Evolutionary conservation across 202 grass and related monocot species (phyloP).

Genomic region (Panicum virgatum): DNA sequence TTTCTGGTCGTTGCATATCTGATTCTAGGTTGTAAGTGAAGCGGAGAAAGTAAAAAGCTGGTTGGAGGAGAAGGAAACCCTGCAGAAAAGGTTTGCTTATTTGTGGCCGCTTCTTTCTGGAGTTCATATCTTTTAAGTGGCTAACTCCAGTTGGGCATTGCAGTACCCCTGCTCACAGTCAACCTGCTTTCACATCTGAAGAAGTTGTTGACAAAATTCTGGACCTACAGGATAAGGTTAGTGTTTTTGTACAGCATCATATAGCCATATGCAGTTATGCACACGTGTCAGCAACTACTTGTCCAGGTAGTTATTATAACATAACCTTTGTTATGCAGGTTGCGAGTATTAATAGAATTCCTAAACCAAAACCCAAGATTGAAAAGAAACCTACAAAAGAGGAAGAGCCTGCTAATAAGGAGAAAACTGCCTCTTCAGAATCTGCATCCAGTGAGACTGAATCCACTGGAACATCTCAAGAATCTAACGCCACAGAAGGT

Average conservation of each 20-base stretch:
- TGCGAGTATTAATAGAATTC: slow-evolving; percentile 82
- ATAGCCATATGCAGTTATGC: neutral
- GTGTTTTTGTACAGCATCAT: slow-evolving; percentile 5
- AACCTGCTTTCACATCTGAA: slow-evolving; percentile 76
- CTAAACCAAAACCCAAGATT: slow-evolving; percentile 94
- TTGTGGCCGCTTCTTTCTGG: neutral
- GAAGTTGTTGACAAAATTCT: slow-evolving; percentile 71
- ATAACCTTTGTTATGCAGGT: slow-evolving; percentile 48
- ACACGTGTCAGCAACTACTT: neutral
- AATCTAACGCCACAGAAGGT: slow-evolving; percentile 44
- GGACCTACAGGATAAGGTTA: slow-evolving; percentile 79
- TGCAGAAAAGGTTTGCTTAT: slow-evolving; percentile 78
- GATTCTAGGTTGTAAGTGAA: slow-evolving; percentile 67
- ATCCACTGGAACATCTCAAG: slow-evolving; percentile 23
- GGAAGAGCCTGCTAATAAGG: slow-evolving; percentile 56
- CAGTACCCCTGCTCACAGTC: slow-evolving; percentile 60
- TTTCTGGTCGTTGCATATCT: slow-evolving; percentile 5
- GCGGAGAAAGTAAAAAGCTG: slow-evolving; percentile 74
- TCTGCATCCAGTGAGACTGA: slow-evolving; percentile 44
- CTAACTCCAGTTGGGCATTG: slow-evolving; percentile 28
- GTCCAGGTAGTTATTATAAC: neutral
- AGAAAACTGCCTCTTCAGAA: slow-evolving; percentile 45
- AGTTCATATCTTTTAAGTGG: slow-evolving; percentile 4
- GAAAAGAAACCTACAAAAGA: slow-evolving; percentile 86
- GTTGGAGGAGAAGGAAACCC: slow-evolving; percentile 82